Conservation (phyloP, 2,329 filamentous ascomycete species). For the Tolypocladium inflatum region DNA sequence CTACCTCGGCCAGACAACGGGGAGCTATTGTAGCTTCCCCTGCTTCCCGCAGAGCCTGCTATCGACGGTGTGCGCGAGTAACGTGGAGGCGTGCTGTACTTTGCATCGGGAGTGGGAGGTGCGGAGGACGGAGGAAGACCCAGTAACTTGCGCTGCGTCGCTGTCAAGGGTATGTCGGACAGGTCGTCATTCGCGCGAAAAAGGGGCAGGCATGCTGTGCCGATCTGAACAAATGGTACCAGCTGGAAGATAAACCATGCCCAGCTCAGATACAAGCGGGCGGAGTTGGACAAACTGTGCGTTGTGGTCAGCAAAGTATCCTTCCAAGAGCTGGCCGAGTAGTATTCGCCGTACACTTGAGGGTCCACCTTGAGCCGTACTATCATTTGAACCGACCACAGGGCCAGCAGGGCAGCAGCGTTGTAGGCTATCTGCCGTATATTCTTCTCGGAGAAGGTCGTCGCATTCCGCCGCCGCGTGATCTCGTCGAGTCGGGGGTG, state of each 20-base stretch:
- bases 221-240: conserved; percentile 61
- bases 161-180: conserved; percentile 78
- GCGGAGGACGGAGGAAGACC: conserved; percentile 62
- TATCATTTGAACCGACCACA: conserved; percentile 26
- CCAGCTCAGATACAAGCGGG: conserved; percentile 31
- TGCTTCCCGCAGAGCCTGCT: conserved; percentile 51
- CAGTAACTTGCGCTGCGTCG: conserved; percentile 66
- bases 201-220: conserved; percentile 61
- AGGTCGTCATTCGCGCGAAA: conserved; percentile 66
- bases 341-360: conserved; percentile 24
- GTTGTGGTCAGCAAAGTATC: not conserved
- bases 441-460: conserved; percentile 71
- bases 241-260: conserved; percentile 39
- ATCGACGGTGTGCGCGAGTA: conserved; percentile 68
- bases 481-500: conserved; percentile 88
- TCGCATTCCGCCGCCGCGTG: conserved; percentile 65
- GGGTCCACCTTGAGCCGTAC: conserved; percentile 25
- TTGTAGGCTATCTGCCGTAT: conserved; percentile 63
- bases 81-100: conserved; percentile 75
- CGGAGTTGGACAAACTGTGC: conserved; percentile 19
- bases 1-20: conserved; percentile 48
- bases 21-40: conserved; percentile 46
- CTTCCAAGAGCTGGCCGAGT: not conserved
- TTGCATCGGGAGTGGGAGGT: conserved; percentile 56
- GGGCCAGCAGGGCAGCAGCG: conserved; percentile 32